Evolutionary conservation across 2,329 filamentous ascomycete genomes (phyloP).

Genomic region (Colletotrichum horii): DNA sequence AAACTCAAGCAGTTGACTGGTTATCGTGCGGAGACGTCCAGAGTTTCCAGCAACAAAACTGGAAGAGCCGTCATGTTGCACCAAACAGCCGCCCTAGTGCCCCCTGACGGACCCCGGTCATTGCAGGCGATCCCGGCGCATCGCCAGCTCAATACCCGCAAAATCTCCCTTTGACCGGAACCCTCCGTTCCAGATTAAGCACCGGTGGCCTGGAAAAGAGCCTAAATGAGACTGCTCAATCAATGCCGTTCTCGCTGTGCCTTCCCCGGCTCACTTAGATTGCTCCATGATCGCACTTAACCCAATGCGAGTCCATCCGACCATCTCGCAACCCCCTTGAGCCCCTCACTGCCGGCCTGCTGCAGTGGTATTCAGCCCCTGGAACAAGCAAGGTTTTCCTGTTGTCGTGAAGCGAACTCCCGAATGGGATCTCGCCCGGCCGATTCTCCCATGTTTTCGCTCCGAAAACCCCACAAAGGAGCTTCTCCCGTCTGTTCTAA

Average conservation of each 20-base stretch:
- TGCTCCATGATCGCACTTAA: not conserved
- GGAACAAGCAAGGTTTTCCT: not conserved
- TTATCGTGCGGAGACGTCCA: not conserved
- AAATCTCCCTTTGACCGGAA: constrained; percentile 10
- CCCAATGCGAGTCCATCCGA: not conserved
- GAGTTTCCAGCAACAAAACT: not conserved
- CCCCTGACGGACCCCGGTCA: not conserved
- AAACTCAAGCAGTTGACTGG: not conserved
- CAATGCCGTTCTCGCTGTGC: not conserved
- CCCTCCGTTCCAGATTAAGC: constrained; percentile 20
- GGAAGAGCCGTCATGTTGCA: not conserved
- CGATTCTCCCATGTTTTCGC: not conserved
- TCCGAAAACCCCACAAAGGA: not conserved
- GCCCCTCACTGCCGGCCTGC: not conserved
- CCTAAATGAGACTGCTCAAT: constrained; percentile 15
- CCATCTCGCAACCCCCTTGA: not conserved
- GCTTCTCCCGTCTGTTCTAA: not conserved
- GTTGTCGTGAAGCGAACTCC: not conserved
- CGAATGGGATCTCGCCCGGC: not conserved
- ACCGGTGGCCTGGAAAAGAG: constrained; percentile 1
- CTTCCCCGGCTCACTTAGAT: not conserved
- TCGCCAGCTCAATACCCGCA: not conserved
- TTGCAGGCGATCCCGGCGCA: not conserved
- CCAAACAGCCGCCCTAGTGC: not conserved
- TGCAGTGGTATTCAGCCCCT: not conserved